Base-by-base conservation (phyloP, 805 yeast genomes). In the Spathaspora arborariae region DNA sequence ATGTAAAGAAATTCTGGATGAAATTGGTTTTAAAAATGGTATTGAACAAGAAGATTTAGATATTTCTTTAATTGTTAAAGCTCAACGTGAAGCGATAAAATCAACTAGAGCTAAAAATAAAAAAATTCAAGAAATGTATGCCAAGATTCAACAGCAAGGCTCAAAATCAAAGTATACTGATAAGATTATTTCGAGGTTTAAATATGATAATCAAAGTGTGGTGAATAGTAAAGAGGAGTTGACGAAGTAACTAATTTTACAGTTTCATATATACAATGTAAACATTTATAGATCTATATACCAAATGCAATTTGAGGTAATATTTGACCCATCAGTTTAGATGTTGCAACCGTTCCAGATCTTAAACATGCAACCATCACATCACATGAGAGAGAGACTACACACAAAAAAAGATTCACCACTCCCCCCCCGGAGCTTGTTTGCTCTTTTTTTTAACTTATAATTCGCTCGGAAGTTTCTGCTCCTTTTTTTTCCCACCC, bases 101-200 rank as follows among this genome's bases (percentile, higher is more conserved):
- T 52, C 52, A 41, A 74, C 72, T 45, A 64, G 70, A 45, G 64
- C 59, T 27, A 78, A 79, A 53, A 79, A 78, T 47, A 54, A 56
- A 18, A 57, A 60, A 41, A 60, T 79, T 24, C 70, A 68, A 53
- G 72, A 65, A 52, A 64, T 73, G 42, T 80, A 65, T 54, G 48
- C 55, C 16, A 54, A 51, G 30, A 44, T 55, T 20, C 42, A 43
- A 20, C 34, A 24, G 22, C 34, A 50, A 21, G 13, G 24, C 34
- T 20, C 41, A 5, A 42, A 42, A 27, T 22, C 36, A 16, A 44
- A 46, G 13, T 46, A 50, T 26, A 43, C 48, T 33, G 46, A 48
- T 18, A 53, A 47, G 43, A 18, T 45, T 34, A 39, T 42, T 5
- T 42, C 53, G 2, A 38, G 52, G 27, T 59, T 59, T 43, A 52